Conservation (phyloP, 2,329 filamentous ascomycete genomes). For the Fusarium albosuccineum region DNA sequence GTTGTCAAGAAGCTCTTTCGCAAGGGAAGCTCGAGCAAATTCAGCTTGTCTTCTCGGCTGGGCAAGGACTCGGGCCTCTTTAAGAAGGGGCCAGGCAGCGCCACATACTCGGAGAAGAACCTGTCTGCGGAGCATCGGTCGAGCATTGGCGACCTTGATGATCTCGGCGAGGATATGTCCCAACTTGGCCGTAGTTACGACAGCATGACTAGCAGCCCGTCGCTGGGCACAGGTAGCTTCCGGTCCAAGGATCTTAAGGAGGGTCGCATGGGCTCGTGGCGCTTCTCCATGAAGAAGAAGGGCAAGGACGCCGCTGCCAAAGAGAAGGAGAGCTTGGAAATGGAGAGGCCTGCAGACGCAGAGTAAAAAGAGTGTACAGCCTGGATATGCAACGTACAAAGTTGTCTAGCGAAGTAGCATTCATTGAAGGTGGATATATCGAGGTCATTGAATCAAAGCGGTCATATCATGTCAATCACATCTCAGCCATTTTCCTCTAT, state of each 20-base stretch:
- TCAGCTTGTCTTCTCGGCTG: slow-evolving; percentile 69
- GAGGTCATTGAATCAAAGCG: slow-evolving; percentile 27
- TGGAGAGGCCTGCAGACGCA: slow-evolving; percentile 56
- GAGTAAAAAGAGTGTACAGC: slow-evolving; percentile 39
- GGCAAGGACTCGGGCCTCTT: slow-evolving; percentile 68
- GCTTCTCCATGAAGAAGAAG: slow-evolving; percentile 72
- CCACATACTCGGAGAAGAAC: slow-evolving; percentile 69
- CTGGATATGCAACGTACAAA: slow-evolving; percentile 14
- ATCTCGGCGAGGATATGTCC: slow-evolving; percentile 61
- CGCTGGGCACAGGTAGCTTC: slow-evolving; percentile 64
- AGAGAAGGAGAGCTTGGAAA: slow-evolving; percentile 67
- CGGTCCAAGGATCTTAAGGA: slow-evolving; percentile 58
- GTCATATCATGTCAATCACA: slow-evolving; percentile 17
- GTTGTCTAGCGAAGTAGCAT: slow-evolving; percentile 20
- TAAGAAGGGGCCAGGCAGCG: slow-evolving; percentile 71
- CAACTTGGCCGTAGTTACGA: slow-evolving; percentile 66
- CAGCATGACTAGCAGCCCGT: slow-evolving; percentile 68
- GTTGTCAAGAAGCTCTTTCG: slow-evolving; percentile 72
- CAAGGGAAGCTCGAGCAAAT: slow-evolving; percentile 75
- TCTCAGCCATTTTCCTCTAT: slow-evolving; percentile 7
- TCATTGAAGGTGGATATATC: slow-evolving; percentile 24
- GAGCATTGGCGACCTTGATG: slow-evolving; percentile 69
- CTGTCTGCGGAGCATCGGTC: slow-evolving; percentile 66
- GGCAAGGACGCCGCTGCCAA: slow-evolving; percentile 59
- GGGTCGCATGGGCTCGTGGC: slow-evolving; percentile 65